Base-by-base conservation (phyloP, 768 basidiomycete genomes). In the Hericium erinaceus region DNA sequence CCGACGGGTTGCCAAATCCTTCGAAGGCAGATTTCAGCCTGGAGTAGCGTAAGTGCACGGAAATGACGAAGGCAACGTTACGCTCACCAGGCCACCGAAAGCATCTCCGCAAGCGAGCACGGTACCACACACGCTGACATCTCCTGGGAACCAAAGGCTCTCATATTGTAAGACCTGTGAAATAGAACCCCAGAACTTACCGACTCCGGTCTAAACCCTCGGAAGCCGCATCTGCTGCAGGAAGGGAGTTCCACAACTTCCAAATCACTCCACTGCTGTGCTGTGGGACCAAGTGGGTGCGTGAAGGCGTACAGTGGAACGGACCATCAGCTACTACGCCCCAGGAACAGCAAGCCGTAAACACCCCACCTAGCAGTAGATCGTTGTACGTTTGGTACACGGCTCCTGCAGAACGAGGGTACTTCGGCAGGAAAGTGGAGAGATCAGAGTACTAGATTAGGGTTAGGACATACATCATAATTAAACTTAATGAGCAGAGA, bases 331-430 rank as follows among this genome's bases (percentile, higher is more conserved):
- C 33, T n/a, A 16, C 33, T n/a, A 16, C 5, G 55, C n/a, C 22
- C 9, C 33, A 8, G 26, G 26, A 9, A 33, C 33, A 10, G 33
- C 33, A 10, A 33, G 33, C 33, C 33, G 33, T 33, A 33, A 3
- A 5, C 1, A 28, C 18, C 33, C 38, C 49, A 63, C 62, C 60
- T 46, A 63, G 40, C 28, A 58, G 38, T 40, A 61, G 57, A 15
- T 63, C 60, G 11, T 58, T 63, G 57, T 63, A 63, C 8, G 60
- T 61, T 39, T 63, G 62, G 41, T 56, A 63, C 15, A 52, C 39
- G 1, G 52, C 60, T 28, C 55, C 58, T 2, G 60, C 57, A n/a
- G 48, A 18, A 24, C 37, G 48, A 2, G 60, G 57, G 18, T 61
- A 63, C 40, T 28, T 48, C 15, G 49, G 26, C 26, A 63, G 20